These are phyloP conservation scores for Aspergillus felis DNA, from an alignment of 2,329 filamentous ascomycete genomes.

Conservation along the genomic window DNA sequence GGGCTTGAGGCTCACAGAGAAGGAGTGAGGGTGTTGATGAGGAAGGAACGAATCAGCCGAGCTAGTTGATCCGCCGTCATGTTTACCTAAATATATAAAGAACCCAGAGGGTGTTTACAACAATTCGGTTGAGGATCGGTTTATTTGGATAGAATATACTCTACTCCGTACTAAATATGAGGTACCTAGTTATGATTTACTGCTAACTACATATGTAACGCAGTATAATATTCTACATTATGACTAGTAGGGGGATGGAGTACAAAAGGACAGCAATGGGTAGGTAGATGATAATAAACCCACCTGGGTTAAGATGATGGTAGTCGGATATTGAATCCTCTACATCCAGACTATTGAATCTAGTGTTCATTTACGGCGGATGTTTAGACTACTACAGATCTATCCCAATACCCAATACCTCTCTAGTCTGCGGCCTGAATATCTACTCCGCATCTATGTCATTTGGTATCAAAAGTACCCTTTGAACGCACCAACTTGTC, in stretches of 20 bases:
- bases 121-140: too few relatives aligned
- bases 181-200: too few relatives aligned
- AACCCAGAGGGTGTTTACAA: neutral
- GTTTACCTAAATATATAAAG: neutral
- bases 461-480: neutral
- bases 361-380: neutral
- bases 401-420: too few relatives aligned
- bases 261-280: too few relatives aligned
- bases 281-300: too few relatives aligned
- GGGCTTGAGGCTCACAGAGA: neutral
- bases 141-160: too few relatives aligned
- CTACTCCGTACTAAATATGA: too few relatives aligned
- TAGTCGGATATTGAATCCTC: neutral
- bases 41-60: neutral
- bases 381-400: neutral
- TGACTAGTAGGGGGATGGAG: too few relatives aligned
- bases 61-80: neutral
- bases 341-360: neutral
- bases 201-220: too few relatives aligned
- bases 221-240: too few relatives aligned
- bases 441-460: neutral
- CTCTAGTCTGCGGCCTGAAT: too few relatives aligned
- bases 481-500: neutral
- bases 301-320: neutral
- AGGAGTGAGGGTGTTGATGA: neutral